Conservation (phyloP, 2,329 filamentous ascomycete species). For the Talaromyces sp. region DNA sequence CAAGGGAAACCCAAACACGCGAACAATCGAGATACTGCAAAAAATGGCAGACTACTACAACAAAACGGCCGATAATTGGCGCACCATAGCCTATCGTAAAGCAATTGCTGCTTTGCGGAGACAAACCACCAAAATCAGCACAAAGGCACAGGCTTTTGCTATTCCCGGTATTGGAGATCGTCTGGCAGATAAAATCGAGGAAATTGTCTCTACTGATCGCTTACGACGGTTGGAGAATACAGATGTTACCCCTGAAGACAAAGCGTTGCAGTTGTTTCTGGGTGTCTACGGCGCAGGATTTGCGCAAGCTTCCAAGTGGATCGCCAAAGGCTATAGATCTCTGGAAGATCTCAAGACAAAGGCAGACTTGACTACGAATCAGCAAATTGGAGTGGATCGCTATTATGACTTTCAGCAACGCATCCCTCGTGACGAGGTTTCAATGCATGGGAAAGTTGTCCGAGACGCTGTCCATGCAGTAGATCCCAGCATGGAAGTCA, state of each 20-base stretch:
- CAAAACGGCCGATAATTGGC: slow-evolving; percentile 71
- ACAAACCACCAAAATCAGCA: slow-evolving; percentile 59
- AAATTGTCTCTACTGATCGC: slow-evolving; percentile 71
- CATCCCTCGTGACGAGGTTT: slow-evolving; percentile 73
- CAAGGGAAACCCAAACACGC: slow-evolving; percentile 62
- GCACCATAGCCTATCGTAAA: slow-evolving; percentile 68
- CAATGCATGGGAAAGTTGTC: slow-evolving; percentile 63
- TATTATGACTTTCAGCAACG: slow-evolving; percentile 73
- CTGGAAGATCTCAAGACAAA: slow-evolving; percentile 63
- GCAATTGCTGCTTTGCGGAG: slow-evolving; percentile 68
- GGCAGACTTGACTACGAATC: slow-evolving; percentile 62
- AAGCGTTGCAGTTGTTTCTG: slow-evolving; percentile 63
- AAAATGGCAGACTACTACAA: slow-evolving; percentile 76
- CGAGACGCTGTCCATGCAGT: slow-evolving; percentile 52
- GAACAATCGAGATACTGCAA: slow-evolving; percentile 71
- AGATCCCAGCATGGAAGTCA: slow-evolving; percentile 62
- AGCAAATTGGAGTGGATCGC: slow-evolving; percentile 71
- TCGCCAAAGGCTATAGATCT: slow-evolving; percentile 67
- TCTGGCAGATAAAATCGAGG: slow-evolving; percentile 80
- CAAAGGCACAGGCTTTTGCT: slow-evolving; percentile 61
- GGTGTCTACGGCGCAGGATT: slow-evolving; percentile 75
- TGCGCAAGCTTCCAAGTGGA: slow-evolving; percentile 67
- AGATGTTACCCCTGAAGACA: slow-evolving; percentile 60
- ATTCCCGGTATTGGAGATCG: slow-evolving; percentile 67
- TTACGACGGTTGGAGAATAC: slow-evolving; percentile 69